Percentiles rank a stretch among this genome's conserved stretches.
phyloP scores from a whole-genome alignment of 1,284 basidiomycete genomes.

The Stygiomarasmius scandens region DNA sequence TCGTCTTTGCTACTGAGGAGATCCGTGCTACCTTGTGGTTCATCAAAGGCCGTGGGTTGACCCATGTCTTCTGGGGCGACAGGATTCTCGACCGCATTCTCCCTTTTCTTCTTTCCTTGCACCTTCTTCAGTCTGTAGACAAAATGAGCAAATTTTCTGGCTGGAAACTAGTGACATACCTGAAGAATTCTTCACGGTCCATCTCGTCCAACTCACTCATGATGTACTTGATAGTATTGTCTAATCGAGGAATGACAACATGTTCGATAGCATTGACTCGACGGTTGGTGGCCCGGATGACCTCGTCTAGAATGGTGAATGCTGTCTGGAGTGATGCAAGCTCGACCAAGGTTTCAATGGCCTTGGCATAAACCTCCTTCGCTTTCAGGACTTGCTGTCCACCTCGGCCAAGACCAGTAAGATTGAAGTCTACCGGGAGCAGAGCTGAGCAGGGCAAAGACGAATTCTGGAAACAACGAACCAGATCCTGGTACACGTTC shows the following conservation, averaged over 20 bases:
- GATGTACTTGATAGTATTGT: conserved; percentile 98
- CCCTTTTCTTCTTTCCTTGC: conserved; percentile 95
- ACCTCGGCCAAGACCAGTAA: conserved; percentile 97
- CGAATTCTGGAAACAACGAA: conserved; percentile 36
- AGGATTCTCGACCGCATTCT: conserved; percentile 56
- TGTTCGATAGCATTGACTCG: conserved; percentile 99
- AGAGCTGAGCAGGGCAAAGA: conserved; percentile 1
- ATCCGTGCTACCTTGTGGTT: conserved; percentile 47
- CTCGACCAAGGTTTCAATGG: conserved; percentile 95
- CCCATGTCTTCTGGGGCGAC: conserved; percentile 25
- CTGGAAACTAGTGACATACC: conserved; percentile 44
- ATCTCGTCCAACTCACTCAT: conserved; percentile 95
- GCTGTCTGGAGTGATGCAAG: conserved; percentile 96
- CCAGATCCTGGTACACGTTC: conserved; percentile 84
- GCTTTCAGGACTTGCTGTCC: conserved; percentile 95
- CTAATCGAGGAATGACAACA: conserved; percentile 92
- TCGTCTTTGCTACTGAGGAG: conserved; percentile 85
- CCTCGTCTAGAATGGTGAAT: conserved; percentile 98
- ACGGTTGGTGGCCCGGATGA: conserved; percentile 97
- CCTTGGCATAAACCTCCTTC: conserved; percentile 96
- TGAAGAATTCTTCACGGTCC: conserved; percentile 98
- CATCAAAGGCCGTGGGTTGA: conserved; percentile 24
- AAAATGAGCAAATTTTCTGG: conserved; percentile 7
- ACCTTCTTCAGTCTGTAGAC: conserved; percentile 84
- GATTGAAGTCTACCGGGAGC: conserved; percentile 82